Evolutionary conservation across 208 protist genomes (phyloP).

Genomic region (Angomonas desouzai): DNA sequence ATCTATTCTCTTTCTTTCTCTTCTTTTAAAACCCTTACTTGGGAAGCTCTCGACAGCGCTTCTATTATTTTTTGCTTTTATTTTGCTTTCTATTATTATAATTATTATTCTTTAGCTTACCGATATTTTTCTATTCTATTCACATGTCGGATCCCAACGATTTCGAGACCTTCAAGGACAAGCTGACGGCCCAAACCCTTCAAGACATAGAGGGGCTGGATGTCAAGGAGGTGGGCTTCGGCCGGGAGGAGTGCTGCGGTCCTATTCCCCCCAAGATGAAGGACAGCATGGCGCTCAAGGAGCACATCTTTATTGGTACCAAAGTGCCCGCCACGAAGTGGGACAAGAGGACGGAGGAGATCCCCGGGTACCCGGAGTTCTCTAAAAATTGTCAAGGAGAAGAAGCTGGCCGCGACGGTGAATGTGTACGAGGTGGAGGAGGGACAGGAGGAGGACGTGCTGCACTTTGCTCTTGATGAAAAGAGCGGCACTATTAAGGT

Average conservation of each 20-base stretch:
- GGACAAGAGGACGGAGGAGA: conserved; percentile 61
- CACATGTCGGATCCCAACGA: conserved; percentile 25
- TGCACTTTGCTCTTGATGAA: conserved; percentile 47
- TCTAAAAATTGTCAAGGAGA: conserved; percentile 19
- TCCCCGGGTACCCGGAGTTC: conserved; percentile 51
- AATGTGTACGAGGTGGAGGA: conserved; percentile 30
- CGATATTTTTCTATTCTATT: neutral
- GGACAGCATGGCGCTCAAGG: conserved; percentile 70
- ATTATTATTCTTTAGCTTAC: neutral
- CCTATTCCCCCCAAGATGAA: conserved; percentile 56
- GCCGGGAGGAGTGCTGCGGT: conserved; percentile 83
- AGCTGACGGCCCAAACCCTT: conserved; percentile 51
- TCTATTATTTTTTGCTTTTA: neutral
- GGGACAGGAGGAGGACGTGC: conserved; percentile 53
- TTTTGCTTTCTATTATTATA: conserved; percentile 8
- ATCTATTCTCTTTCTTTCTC: conserved; percentile 7
- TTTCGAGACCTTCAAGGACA: conserved; percentile 50
- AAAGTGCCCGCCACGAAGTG: conserved; percentile 57
- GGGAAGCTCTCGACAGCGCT: no score
- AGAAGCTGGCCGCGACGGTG: conserved; percentile 36
- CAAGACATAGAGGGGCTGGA: conserved; percentile 89
- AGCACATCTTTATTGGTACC: conserved; percentile 78
- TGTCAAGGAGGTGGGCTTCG: conserved; percentile 65
- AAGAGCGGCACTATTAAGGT: conserved; percentile 41
- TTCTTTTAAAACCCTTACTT: no score